These are phyloP conservation scores for Hansenula sp. DNA, from an alignment of 1,139 yeast genomes.

Conservation along the genomic window DNA sequence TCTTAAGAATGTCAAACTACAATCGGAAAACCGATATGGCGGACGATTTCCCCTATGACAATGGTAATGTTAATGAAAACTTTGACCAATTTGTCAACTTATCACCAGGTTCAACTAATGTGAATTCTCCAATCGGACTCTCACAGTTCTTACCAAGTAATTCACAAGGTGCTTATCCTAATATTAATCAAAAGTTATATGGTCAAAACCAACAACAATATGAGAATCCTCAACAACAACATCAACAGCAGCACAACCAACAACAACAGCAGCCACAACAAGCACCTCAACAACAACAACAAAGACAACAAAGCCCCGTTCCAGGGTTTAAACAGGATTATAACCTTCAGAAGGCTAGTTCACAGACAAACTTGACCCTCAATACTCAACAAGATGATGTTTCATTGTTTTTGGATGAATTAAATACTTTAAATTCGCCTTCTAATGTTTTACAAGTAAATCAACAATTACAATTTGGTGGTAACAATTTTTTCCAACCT, in stretches of 20 bases:
- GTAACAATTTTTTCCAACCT: background rate
- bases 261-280: background rate
- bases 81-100: conserved; percentile 11
- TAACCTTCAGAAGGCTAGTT: conserved; percentile 12
- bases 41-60: background rate
- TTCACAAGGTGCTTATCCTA: background rate
- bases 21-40: background rate
- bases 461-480: background rate
- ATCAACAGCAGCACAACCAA: conserved; percentile 1
- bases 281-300: background rate
- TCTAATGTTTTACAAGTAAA: conserved; percentile 6
- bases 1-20: conserved; percentile 1
- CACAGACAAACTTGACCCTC: conserved; percentile 8
- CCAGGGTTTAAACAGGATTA: conserved; percentile 14
- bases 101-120: conserved; percentile 1
- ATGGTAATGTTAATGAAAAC: background rate
- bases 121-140: conserved; percentile 6
- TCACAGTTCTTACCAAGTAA: conserved; percentile 1
- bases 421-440: conserved; percentile 11
- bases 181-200: conserved; percentile 1
- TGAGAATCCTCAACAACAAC: background rate
- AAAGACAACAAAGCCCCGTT: conserved; percentile 7
- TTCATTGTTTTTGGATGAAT: conserved; percentile 14
- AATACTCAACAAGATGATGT: conserved; percentile 2
- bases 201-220: background rate